These are phyloP conservation scores for Polychytrium aggregatum DNA, from an alignment of 192 early-diverging fungal species.

Conservation along the genomic window DNA sequence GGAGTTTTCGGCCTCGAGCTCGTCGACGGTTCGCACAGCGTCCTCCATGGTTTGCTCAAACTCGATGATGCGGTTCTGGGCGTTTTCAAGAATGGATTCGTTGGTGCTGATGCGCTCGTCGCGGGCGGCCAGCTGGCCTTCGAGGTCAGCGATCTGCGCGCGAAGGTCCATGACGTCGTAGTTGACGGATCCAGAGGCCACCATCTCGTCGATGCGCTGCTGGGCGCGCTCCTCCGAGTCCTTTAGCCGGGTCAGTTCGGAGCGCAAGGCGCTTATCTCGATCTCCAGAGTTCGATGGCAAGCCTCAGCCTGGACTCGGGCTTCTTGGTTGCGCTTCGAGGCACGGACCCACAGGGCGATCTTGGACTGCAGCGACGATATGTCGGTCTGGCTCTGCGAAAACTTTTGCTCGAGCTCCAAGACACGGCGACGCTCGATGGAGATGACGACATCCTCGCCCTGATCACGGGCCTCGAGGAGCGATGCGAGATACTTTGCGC, in stretches of 20 bases:
- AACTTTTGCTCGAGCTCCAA: constrained; percentile 10
- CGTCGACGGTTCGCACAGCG: constrained; percentile 12
- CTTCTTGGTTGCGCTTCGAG: constrained; percentile 26
- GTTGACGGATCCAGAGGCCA: no score
- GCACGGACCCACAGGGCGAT: constrained; percentile 13
- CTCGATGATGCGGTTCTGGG: constrained; percentile 11
- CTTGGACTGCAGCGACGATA: constrained; percentile 14
- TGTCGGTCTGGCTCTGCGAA: constrained; percentile 2
- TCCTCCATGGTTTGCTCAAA: constrained; percentile 20
- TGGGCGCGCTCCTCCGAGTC: constrained; percentile 3
- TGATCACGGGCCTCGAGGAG: constrained; percentile 1
- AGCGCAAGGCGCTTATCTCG: neutral
- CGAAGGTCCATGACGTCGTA: no score
- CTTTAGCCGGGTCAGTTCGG: neutral
- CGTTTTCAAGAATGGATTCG: constrained; percentile 9
- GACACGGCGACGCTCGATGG: constrained; percentile 7
- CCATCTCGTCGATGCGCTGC: neutral
- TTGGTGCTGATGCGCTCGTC: constrained; percentile 2
- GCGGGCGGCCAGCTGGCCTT: neutral
- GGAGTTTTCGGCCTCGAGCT: constrained; percentile 14
- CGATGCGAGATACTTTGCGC: constrained; percentile 4
- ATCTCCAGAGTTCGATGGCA: constrained; percentile 10
- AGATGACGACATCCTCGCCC: neutral
- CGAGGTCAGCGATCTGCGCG: constrained; percentile 1
- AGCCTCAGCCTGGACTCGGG: constrained; percentile 16